Evolutionary conservation across 805 yeast genomes (phyloP).

Genomic region (Wickerhamiella brachini): DNA sequence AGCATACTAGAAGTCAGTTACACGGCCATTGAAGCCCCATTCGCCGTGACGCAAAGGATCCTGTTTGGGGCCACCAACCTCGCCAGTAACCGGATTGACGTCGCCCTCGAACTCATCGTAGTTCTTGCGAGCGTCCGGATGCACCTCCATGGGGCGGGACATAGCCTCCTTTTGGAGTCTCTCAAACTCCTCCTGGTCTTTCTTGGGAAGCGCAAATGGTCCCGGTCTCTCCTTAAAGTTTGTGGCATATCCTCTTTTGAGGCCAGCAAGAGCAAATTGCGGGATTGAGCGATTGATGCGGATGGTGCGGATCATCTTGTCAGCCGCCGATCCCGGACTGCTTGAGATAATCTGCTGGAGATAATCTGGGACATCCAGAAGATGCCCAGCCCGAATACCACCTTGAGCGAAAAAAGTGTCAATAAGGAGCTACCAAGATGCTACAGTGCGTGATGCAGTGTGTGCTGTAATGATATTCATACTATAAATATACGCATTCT

Average conservation of each 20-base stretch:
- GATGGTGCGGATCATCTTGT: not conserved
- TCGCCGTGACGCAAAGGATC: conserved; percentile 88
- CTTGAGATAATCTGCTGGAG: too few relatives aligned
- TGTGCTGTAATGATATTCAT: too few relatives aligned
- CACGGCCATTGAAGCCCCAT: conserved; percentile 92
- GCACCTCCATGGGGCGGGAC: conserved; percentile 47
- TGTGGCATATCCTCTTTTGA: not conserved
- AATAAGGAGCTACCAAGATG: too few relatives aligned
- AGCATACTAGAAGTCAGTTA: conserved; percentile 86
- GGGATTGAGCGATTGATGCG: not conserved
- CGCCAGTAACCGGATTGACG: conserved; percentile 85
- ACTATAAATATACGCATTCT: too few relatives aligned
- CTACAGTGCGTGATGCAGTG: too few relatives aligned
- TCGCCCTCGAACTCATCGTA: conserved; percentile 95
- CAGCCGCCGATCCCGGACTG: not conserved
- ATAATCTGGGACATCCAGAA: too few relatives aligned
- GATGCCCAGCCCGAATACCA: too few relatives aligned
- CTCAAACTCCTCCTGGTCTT: conserved; percentile 87
- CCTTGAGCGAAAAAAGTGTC: too few relatives aligned
- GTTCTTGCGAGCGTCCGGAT: conserved; percentile 55
- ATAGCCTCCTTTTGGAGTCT: conserved; percentile 64
- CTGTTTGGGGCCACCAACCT: conserved; percentile 93
- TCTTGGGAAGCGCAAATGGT: conserved; percentile 66
- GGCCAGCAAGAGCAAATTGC: not conserved
- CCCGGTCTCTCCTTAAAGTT: conserved; percentile 24